Base-by-base conservation (phyloP, 169 alveolate species). In the Miamiensis avidus region DNA sequence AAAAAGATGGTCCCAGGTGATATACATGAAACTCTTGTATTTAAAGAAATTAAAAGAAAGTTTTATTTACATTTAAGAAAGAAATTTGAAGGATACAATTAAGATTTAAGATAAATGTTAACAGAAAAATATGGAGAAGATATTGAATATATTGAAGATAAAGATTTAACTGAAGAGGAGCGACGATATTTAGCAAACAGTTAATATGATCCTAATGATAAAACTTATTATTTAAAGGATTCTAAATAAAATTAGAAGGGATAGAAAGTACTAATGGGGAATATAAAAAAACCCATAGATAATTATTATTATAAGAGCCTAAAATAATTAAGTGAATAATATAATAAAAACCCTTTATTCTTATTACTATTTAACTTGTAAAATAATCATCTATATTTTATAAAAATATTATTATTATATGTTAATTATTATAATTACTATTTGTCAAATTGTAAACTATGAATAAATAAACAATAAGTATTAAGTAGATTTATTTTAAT, bases 31-130 rank as follows among this genome's bases (percentile, higher is more conserved):
- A 82, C 89, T 16, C 30, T 69, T 32, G 76, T 85, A 30, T 69
- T 65, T 32, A 78, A 76, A 0, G 85, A 85, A 49, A 29, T 85
- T 29, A 85, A 85, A 81, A 85, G 89, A 85, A 85, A 85, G 32
- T 34, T 85, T 0, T 85, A 85, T 79, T 75, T 85, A 65, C 31
- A 85, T 28, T 29, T 72, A 25, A 85, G 89, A 79, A 79, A 85
- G 78, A 85, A 34, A 82, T 74, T 73, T 32, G 34, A 82, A 28
- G 31, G 28, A 0, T 64, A 34, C 29, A 34, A 79, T 27, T 69
- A 31, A 64, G 84, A 79, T 65, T 49, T 79, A 74, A 79, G 65
- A 65, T n/a, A 65, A 1, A 49, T 29, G 29, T 65, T 79, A 49
- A 72, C 29, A 15, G 84, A 79, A 34, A 79, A 34, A 79, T 79